These are phyloP conservation scores for Helicocarpus griseus DNA, from an alignment of 2,329 filamentous ascomycete genomes.

Conservation along the genomic window DNA sequence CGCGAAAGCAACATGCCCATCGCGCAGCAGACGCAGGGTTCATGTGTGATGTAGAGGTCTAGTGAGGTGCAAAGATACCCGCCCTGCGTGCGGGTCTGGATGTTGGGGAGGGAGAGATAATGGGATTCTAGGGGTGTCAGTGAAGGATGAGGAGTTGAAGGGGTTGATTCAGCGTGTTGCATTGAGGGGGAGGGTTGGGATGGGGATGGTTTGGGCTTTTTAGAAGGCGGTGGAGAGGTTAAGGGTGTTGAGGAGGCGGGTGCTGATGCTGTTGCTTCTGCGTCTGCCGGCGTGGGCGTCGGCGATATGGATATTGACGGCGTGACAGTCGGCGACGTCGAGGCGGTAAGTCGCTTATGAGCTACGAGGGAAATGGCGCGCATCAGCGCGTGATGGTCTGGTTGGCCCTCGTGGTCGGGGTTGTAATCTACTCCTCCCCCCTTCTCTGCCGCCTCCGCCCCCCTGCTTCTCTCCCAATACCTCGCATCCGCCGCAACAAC, in stretches of 20 bases:
- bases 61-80: constrained; percentile 92
- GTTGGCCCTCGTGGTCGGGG: constrained; percentile 32
- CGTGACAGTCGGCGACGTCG: background rate
- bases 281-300: background rate
- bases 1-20: constrained; percentile 94
- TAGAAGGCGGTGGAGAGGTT: background rate
- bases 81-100: constrained; percentile 58
- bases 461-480: constrained; percentile 16
- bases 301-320: background rate
- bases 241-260: background rate
- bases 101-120: constrained; percentile 54
- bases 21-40: constrained; percentile 92
- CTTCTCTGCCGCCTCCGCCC: background rate
- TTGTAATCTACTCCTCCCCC: constrained; percentile 15
- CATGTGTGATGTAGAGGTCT: constrained; percentile 88
- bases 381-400: constrained; percentile 39
- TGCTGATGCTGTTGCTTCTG: background rate
- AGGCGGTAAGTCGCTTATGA: constrained; percentile 27
- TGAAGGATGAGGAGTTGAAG: background rate
- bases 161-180: background rate
- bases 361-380: constrained; percentile 34
- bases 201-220: constrained; percentile 1
- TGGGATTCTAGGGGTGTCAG: constrained; percentile 23
- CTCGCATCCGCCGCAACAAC: constrained; percentile 37
- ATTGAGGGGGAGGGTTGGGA: background rate